phyloP scores from a whole-genome alignment of 1,284 basidiomycete species.

The Melampsora larici-populina region DNA sequence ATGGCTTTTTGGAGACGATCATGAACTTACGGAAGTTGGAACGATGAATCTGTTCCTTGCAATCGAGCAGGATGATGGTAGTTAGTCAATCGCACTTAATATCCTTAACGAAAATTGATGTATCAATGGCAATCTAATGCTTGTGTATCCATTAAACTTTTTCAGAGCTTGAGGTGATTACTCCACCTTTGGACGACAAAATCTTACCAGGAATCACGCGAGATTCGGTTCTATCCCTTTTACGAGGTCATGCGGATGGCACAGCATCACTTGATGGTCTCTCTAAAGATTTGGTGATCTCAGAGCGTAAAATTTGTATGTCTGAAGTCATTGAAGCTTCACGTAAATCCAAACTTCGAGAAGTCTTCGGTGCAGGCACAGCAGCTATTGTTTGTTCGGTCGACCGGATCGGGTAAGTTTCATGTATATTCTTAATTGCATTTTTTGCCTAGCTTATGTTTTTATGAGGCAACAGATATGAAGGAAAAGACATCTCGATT shows the following conservation, averaged over 20 bases:
- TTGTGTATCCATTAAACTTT: not conserved
- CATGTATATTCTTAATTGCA: not conserved
- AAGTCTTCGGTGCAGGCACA: conserved; percentile 91
- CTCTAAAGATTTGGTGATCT: conserved; percentile 66
- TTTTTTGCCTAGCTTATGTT: not conserved
- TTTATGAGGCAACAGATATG: conserved; percentile 57
- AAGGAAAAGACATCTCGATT: conserved; percentile 75
- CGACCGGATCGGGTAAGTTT: conserved; percentile 21
- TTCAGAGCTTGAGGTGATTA: conserved; percentile 72
- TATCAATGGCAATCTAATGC: not conserved
- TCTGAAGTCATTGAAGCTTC: conserved; percentile 74
- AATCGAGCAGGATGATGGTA: conserved; percentile 70
- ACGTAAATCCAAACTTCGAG: conserved; percentile 68
- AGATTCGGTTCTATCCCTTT: conserved; percentile 80
- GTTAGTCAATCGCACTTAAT: conserved; percentile 55
- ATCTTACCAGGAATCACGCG: conserved; percentile 95
- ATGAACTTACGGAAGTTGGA: conserved; percentile 68
- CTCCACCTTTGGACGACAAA: conserved; percentile 88
- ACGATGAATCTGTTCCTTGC: conserved; percentile 94
- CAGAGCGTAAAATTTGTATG: conserved; percentile 85
- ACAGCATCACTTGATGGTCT: conserved; percentile 63
- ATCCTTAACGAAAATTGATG: not conserved
- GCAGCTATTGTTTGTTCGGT: conserved; percentile 62
- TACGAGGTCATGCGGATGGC: conserved; percentile 67
- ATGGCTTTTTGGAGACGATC: conserved; percentile 85